Evolutionary conservation across 176 grass and related monocot species (phyloP).

Genomic region (sorghum (Sorghum bicolor)): Sorghum_bicolor_NCBIv3 NC_012870.2:66530501-66531000

Average conservation of each 20-base stretch:
- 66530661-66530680: neutral
- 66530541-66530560: conserved; percentile 82
- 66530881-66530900: neutral
- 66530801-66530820: neutral
- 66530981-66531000: neutral
- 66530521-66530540: conserved; percentile 92
- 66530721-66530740: neutral
- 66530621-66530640: conserved; percentile 86
- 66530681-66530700: conserved; percentile 2
- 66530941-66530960: neutral
- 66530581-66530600: conserved; percentile 73
- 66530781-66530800: neutral
- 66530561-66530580: conserved; percentile 88
- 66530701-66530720: neutral
- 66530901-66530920: neutral
- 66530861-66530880: conserved; percentile 22
- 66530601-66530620: conserved; percentile 84
- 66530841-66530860: neutral
- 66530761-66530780: neutral
- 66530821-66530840: neutral
- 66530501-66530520: conserved; percentile 85
- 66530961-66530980: neutral
- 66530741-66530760: neutral
- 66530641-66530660: neutral
- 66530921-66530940: neutral